phyloP scores from a whole-genome alignment of 139 green algal species.

The Yamagishiella unicocca region DNA sequence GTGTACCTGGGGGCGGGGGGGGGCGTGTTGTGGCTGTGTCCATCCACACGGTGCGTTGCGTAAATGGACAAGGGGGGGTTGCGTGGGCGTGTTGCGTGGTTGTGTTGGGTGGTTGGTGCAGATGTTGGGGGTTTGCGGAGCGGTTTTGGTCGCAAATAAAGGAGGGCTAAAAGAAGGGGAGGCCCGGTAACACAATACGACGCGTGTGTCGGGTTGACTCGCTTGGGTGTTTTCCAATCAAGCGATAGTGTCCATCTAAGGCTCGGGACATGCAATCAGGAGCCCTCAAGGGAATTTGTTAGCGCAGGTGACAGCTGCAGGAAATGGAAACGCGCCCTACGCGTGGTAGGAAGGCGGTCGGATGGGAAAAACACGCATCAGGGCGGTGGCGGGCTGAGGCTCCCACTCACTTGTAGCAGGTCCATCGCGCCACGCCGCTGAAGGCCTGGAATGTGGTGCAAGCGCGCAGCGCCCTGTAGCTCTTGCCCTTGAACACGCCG shows the following conservation, averaged over 20 bases:
- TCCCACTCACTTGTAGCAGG: conserved; percentile 33
- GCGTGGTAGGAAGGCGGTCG: neutral
- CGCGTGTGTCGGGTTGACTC: neutral
- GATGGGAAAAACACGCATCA: too few relatives aligned
- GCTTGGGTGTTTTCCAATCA: neutral
- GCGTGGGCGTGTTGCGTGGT: too few relatives aligned
- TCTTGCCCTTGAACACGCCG: conserved; percentile 16
- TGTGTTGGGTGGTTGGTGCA: too few relatives aligned
- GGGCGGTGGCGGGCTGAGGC: too few relatives aligned
- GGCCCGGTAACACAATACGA: neutral
- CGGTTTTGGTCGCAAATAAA: too few relatives aligned
- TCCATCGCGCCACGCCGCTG: neutral
- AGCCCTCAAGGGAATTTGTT: neutral
- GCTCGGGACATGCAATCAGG: neutral
- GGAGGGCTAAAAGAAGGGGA: neutral
- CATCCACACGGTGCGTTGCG: too few relatives aligned
- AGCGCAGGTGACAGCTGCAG: neutral
- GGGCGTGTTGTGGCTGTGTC: too few relatives aligned
- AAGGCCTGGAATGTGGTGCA: conserved; percentile 1
- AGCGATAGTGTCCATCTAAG: neutral
- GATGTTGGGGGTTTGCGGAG: too few relatives aligned
- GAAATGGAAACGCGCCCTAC: neutral
- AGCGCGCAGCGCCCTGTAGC: neutral
- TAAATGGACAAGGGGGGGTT: too few relatives aligned
- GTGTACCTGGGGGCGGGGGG: neutral